Evolutionary conservation across 1,284 basidiomycete species (phyloP).

Genomic region (Caloboletus firmus): DNA sequence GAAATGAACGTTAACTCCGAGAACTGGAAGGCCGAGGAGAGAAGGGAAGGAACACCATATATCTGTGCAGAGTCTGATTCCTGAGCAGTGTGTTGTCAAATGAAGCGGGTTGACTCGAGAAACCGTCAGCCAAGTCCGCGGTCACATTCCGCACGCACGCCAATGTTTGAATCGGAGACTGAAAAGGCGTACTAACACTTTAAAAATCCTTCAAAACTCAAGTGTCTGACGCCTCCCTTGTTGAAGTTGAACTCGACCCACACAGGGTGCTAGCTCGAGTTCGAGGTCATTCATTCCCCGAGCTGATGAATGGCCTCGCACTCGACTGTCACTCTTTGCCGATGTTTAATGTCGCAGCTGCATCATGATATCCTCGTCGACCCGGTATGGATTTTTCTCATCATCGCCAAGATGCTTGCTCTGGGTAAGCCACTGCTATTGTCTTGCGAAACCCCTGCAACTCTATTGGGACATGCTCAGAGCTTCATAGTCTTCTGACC

Average conservation of each 20-base stretch:
- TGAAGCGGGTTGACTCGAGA: no score
- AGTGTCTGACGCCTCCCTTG: no score
- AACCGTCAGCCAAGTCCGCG: no score
- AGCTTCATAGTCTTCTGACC: no score
- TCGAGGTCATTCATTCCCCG: background rate
- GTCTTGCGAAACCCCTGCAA: background rate
- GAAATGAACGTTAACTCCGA: background rate
- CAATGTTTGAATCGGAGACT: no score
- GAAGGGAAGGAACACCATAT: background rate
- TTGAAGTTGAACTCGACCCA: background rate
- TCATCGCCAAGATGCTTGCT: background rate
- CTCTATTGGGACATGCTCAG: no score
- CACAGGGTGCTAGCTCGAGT: background rate
- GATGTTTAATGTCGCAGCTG: background rate
- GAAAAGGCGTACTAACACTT: no score
- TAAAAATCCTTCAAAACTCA: no score
- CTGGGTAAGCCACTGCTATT: background rate
- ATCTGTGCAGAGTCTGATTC: background rate
- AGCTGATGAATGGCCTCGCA: background rate
- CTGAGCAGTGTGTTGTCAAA: no score
- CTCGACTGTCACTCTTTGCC: background rate
- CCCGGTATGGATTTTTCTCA: background rate
- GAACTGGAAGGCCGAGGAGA: background rate
- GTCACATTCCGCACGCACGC: no score
- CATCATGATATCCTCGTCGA: background rate